Evolutionary conservation across 148 eudicot species (phyloP).

Genomic region (Cornus controversa): DNA sequence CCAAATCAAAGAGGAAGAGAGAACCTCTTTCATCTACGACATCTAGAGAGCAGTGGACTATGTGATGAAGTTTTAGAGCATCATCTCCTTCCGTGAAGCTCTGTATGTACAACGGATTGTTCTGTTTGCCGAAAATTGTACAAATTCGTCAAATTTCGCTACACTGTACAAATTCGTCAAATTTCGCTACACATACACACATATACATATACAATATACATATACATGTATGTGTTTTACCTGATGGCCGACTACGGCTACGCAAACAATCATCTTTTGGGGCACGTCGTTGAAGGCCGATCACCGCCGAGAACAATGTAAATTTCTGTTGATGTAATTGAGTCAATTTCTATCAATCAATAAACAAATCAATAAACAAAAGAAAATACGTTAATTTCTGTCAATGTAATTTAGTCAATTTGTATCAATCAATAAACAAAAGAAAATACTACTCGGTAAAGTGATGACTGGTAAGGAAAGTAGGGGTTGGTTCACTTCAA

Average conservation of each 20-base stretch:
- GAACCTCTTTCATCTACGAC: conserved; percentile 96
- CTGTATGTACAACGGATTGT: conserved; percentile 91
- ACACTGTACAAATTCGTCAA: conserved; percentile 6
- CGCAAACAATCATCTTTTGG: conserved; percentile 76
- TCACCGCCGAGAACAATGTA: not conserved
- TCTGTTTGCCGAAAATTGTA: conserved; percentile 39
- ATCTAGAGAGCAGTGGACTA: conserved; percentile 94
- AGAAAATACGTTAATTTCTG: too few relatives aligned
- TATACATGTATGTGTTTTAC: conserved; percentile 21
- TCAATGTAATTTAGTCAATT: too few relatives aligned
- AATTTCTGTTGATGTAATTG: not conserved
- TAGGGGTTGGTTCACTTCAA: too few relatives aligned
- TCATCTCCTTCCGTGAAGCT: conserved; percentile 96
- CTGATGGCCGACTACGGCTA: conserved; percentile 98
- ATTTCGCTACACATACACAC: not conserved
- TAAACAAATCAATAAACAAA: too few relatives aligned
- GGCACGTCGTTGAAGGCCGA: not conserved
- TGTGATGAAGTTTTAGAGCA: conserved; percentile 97
- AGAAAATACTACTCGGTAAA: too few relatives aligned
- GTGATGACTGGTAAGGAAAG: too few relatives aligned
- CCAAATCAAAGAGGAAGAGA: conserved; percentile 1
- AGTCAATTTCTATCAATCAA: too few relatives aligned
- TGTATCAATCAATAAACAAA: too few relatives aligned
- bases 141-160: conserved; percentile 11
- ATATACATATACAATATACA: not conserved